Percentiles rank a stretch among this genome's conserved stretches.
These are phyloP conservation scores for Aspergillus pseudonomiae DNA, from an alignment of 2,329 filamentous ascomycete genomes.

Conservation along the genomic window DNA sequence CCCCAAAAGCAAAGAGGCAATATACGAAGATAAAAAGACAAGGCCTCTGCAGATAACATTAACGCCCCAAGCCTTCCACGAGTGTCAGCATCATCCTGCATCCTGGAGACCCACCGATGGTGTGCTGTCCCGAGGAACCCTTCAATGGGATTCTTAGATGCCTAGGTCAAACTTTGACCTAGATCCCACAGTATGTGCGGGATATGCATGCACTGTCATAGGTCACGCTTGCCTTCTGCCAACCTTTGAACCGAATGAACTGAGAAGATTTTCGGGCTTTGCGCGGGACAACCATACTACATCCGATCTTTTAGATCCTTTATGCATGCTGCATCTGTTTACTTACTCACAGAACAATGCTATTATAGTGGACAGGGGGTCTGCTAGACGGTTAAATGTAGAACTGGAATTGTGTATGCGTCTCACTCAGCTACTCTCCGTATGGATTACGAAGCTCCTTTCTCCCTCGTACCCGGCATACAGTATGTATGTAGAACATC, in stretches of 20 bases:
- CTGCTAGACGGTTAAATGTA: not conserved
- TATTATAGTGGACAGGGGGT: not conserved
- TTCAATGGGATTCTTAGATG: not conserved
- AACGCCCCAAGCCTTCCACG: slow-evolving; percentile 10
- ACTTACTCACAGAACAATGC: not conserved
- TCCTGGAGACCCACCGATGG: slow-evolving; percentile 6
- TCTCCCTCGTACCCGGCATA: not conserved
- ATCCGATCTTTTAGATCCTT: not conserved
- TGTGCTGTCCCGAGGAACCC: slow-evolving; percentile 1
- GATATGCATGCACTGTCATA: slow-evolving; percentile 5
- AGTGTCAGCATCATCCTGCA: slow-evolving; percentile 15
- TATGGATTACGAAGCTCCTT: not conserved
- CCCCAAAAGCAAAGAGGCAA: not conserved
- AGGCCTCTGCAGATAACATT: not conserved
- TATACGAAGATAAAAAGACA: not conserved
- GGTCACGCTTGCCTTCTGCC: slow-evolving; percentile 4
- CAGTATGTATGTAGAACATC: not conserved
- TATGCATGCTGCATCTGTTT: not conserved
- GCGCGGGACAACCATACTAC: not conserved
- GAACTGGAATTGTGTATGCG: not conserved
- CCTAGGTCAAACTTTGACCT: not conserved
- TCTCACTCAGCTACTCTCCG: not conserved
- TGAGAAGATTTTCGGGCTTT: not conserved
- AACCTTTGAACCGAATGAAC: not conserved
- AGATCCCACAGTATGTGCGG: not conserved